Evolutionary conservation across 202 grass and related monocot species (phyloP).

Genomic region (Cymbopogon flexuosus): DNA sequence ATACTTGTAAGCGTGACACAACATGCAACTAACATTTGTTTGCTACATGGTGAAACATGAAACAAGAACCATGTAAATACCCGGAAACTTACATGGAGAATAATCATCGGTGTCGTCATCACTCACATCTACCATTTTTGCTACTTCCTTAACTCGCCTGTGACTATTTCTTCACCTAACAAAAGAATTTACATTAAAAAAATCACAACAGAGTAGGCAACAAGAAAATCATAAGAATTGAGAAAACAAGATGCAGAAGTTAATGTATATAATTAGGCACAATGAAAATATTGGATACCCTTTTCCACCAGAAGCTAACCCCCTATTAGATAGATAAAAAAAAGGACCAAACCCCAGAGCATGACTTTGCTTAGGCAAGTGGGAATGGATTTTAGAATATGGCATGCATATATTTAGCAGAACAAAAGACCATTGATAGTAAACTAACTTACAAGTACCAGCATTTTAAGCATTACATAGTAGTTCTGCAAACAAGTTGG

Average conservation of each 20-base stretch:
- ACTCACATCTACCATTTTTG: constrained; percentile 72
- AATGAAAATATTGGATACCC: constrained; percentile 18
- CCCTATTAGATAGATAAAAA: neutral
- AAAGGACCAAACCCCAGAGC: constrained; percentile 12
- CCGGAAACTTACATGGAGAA: constrained; percentile 74
- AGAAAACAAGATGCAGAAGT: constrained; percentile 14
- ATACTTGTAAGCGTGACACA: neutral
- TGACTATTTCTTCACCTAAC: constrained; percentile 69
- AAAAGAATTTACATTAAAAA: constrained; percentile 23
- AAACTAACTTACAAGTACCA: constrained; percentile 17
- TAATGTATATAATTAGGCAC: neutral
- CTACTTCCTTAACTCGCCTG: constrained; percentile 73
- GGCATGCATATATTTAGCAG: constrained; percentile 12
- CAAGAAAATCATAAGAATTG: constrained; percentile 38
- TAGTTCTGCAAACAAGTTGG: neutral
- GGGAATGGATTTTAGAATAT: neutral
- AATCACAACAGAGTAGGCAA: constrained; percentile 22
- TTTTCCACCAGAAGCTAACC: neutral
- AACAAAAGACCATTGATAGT: constrained; percentile 8
- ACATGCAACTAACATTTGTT: constrained; percentile 13
- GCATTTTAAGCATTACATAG: constrained; percentile 13
- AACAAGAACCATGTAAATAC: constrained; percentile 5
- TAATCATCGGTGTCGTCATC: constrained; percentile 81
- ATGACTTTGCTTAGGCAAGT: constrained; percentile 13
- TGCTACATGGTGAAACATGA: constrained; percentile 7